Evolutionary conservation across 2,329 filamentous ascomycete genomes (phyloP).

Genomic region (Tolypocladium pustulatum): DNA sequence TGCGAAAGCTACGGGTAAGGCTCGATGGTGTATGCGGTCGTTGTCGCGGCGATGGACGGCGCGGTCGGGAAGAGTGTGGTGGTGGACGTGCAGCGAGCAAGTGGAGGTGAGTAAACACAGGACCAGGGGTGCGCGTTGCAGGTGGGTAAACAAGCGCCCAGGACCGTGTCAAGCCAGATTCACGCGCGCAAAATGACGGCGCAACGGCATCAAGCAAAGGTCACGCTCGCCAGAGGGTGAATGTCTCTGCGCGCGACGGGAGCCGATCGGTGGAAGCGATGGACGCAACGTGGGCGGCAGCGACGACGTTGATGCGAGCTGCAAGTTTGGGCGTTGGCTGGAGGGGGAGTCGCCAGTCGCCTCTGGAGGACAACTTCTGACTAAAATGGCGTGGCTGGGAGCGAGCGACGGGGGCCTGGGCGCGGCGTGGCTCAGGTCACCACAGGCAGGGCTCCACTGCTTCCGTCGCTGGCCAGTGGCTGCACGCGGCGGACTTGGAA

Average conservation of each 20-base stretch:
- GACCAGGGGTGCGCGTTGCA: constrained; percentile 18
- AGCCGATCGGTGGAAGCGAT: constrained; percentile 9
- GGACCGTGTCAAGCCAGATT: constrained; percentile 14
- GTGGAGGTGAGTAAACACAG: constrained; percentile 20
- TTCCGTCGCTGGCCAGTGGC: constrained; percentile 3
- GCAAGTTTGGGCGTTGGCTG: constrained; percentile 5
- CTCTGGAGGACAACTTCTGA: neutral
- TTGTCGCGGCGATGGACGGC: neutral
- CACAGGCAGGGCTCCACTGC: neutral
- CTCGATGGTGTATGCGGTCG: neutral
- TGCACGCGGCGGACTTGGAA: neutral
- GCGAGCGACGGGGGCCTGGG: neutral
- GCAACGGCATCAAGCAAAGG: constrained; percentile 17
- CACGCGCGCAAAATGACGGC: constrained; percentile 18
- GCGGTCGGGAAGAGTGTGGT: constrained; percentile 3
- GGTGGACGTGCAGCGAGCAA: constrained; percentile 6
- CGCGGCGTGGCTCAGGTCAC: constrained; percentile 1
- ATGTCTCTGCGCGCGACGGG: constrained; percentile 13
- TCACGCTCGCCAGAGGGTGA: constrained; percentile 11
- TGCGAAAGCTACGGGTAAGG: constrained; percentile 9
- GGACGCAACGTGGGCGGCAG: constrained; percentile 6
- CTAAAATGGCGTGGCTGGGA: constrained; percentile 30
- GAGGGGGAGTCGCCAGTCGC: constrained; percentile 11
- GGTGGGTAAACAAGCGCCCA: constrained; percentile 20
- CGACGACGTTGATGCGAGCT: constrained; percentile 8